Conservation (phyloP, 768 basidiomycete genomes). For the Lactifluus hygrophoroides region DNA sequence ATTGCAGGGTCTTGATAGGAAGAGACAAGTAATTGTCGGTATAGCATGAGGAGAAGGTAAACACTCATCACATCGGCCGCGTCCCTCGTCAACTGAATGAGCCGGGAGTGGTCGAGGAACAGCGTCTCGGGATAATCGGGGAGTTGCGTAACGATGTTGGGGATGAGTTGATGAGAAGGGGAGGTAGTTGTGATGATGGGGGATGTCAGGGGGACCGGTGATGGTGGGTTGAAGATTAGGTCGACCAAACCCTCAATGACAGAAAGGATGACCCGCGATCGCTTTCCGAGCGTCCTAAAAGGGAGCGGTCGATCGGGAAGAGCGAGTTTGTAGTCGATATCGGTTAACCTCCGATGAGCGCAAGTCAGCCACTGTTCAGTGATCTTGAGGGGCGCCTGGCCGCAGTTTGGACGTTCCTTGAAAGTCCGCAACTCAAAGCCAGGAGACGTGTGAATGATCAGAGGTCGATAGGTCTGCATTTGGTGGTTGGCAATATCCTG, state of each 20-base stretch:
- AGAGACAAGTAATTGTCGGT: constrained; percentile 61
- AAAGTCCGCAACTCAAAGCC: constrained; percentile 76
- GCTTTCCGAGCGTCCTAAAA: constrained; percentile 22
- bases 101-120: constrained; percentile 68
- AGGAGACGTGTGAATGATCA: constrained; percentile 70
- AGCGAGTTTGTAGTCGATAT: constrained; percentile 11
- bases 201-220: constrained; percentile 28
- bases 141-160: constrained; percentile 27
- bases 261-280: constrained; percentile 18
- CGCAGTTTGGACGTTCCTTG: constrained; percentile 41
- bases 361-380: constrained; percentile 20
- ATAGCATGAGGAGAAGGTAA: constrained; percentile 76
- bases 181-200: constrained; percentile 27
- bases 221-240: constrained; percentile 52
- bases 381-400: constrained; percentile 18
- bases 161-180: constrained; percentile 23
- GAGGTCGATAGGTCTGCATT: constrained; percentile 86
- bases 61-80: constrained; percentile 65
- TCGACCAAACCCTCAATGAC: constrained; percentile 53
- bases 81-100: constrained; percentile 59
- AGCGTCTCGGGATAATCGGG: constrained; percentile 65
- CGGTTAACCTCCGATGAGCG: constrained; percentile 13
- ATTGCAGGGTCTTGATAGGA: constrained; percentile 27
- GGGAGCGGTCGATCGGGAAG: constrained; percentile 39
- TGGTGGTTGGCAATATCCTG: constrained; percentile 97